Evolutionary conservation across 495 filamentous ascomycete species (phyloP), one percentile per base, ranked within the genome.

Genomic region (Melanomma pulvis-pyrius): DNA sequence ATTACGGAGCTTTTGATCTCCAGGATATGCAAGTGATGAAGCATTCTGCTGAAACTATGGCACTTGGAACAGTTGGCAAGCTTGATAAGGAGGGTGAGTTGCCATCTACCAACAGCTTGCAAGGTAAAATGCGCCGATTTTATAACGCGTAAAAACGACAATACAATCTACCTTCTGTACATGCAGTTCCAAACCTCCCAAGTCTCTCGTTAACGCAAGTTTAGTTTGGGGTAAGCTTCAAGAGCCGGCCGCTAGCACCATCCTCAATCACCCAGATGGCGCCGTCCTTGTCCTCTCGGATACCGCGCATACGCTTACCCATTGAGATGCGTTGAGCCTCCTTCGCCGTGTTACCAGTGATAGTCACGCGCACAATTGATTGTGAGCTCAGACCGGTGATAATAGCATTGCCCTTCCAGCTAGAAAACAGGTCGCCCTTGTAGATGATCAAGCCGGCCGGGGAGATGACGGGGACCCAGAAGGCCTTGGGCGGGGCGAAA

Each of bases 401-500:
- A 25, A 62, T 62, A 28, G 59, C 59, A 49, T 62, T 62, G 59
- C 59, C 59, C 48, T 62, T 62, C 59, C 59, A 62, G 32, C 48
- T 53, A 34, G 59, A 52, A 53, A 62, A 62, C 3, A 62, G 48
- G 26, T 62, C 48, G 13, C 59, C 59, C 48, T 62, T 62, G 48
- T 62, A 62, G 26, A 62, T 62, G 59, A 62, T 62, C 59, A 62
- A 52, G 48, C 59, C 59, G 26, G 59, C 59, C 21, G 59, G 59
- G n/a, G 59, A 62, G 59, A 62, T 62, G 28, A 62, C 59, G 21
- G 59, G 59, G 6, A 62, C 59, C 59, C 59, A 62, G 48, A 44
- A 34, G 25, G 48, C 48, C 48, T 62, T 62, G 24, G 59, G 59
- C 30, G 59, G 47, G n/a, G 26, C 48, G 21, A 62, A 62, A 29